Conservation (phyloP, 202 grass and related monocot species). For the Musa balbisiana region DNA sequence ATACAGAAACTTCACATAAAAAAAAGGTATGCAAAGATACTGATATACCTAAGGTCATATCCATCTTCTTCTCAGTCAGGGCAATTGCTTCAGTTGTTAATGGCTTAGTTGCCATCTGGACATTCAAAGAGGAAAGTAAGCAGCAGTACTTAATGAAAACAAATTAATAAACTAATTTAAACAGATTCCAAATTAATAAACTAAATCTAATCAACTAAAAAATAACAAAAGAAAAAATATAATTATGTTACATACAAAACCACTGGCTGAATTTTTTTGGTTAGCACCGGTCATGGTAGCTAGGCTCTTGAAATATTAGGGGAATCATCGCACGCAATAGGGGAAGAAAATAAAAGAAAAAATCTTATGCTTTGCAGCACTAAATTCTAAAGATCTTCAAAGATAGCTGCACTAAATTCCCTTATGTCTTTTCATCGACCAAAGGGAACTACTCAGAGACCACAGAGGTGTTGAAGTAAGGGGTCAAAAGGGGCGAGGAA, state of each 20-base stretch:
- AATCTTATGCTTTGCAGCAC: no score
- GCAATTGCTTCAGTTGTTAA: constrained; percentile 68
- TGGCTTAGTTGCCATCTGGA: constrained; percentile 54
- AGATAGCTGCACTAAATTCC: no score
- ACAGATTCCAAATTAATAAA: neutral
- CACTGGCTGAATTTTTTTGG: neutral
- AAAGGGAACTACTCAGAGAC: no score
- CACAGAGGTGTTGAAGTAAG: no score
- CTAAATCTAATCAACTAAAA: neutral
- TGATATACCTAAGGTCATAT: constrained; percentile 79
- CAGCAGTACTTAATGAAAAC: neutral
- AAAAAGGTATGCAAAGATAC: neutral
- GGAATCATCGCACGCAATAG: no score
- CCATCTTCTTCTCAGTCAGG: constrained; percentile 96
- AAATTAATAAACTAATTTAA: no score
- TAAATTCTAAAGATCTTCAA: no score
- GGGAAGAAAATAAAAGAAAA: no score
- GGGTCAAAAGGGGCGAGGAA: no score
- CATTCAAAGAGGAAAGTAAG: neutral
- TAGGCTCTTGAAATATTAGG: neutral
- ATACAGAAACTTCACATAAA: neutral
- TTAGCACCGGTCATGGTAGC: neutral
- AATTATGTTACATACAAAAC: neutral
- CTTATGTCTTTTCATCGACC: no score
- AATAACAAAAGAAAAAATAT: neutral